These are phyloP conservation scores for Tricholomella constricta DNA, from an alignment of 768 basidiomycete genomes.

Conservation along the genomic window DNA sequence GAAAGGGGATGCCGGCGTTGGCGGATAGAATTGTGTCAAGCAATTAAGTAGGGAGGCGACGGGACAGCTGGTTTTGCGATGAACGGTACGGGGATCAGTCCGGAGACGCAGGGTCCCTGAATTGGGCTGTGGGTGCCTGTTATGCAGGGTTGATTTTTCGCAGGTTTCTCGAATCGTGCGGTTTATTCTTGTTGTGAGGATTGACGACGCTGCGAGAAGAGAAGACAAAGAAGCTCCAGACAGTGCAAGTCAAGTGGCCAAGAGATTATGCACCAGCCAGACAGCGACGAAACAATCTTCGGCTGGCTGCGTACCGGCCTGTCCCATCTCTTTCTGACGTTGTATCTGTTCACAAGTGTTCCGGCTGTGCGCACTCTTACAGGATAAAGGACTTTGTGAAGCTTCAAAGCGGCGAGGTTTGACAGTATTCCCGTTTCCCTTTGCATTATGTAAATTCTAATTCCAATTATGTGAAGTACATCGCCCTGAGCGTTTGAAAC, in stretches of 20 bases:
- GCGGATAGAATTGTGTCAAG: conserved; percentile 79
- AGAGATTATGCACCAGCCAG: too few relatives aligned
- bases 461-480: conserved; percentile 57
- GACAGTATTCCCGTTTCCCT: background rate
- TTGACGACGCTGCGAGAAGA: too few relatives aligned
- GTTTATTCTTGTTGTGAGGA: too few relatives aligned
- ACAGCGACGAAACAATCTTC: conserved; percentile 79
- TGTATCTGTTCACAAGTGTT: too few relatives aligned
- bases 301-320: conserved; percentile 94
- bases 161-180: conserved; percentile 87
- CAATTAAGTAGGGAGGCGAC: conserved; percentile 79
- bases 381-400: conserved; percentile 27
- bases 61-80: conserved; percentile 80
- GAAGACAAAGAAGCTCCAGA: too few relatives aligned
- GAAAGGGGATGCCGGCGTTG: conserved; percentile 61
- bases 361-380: conserved; percentile 65
- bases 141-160: conserved; percentile 81
- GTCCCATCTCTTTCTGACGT: too few relatives aligned
- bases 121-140: conserved; percentile 77
- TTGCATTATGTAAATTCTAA: background rate
- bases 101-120: conserved; percentile 91
- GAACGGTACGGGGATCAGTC: conserved; percentile 82
- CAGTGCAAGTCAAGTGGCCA: too few relatives aligned
- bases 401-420: conserved; percentile 24
- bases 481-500: conserved; percentile 85